Evolutionary conservation across 75 land plant species (phyloP), one percentile per base, ranked within the genome.

Genomic region (Picea glauca): DNA sequence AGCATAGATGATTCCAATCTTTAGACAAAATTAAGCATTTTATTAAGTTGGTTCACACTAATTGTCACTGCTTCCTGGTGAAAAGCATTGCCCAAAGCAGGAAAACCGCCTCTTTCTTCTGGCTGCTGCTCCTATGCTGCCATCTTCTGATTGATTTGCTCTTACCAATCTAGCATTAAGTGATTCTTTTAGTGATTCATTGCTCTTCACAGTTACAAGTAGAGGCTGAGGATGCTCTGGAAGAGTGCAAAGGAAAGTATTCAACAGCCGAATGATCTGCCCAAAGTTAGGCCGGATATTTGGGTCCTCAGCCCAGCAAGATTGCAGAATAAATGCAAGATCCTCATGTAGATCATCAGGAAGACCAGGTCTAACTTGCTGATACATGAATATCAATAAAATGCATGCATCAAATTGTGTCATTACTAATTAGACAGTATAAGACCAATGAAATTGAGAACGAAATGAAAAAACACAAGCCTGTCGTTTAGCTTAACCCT

Each of bases 251-350:
- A 89, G 89, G 78, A 94, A 94, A 6, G 89, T 83, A 72, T 87
- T 89, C 65, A 96, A 87, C 97, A 96, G 86, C 65, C 98, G 83
- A 13, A 92, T 85, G 23, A 96, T 91, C 84, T 94, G 94, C 58
- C 78, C 88, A 78, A 96, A 96, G 82, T 86, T 85, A 15, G 98
- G 98, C 35, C 98, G 81, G 68, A 84, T 75, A 62, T 90, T 90
- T 33, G 98, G 94, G 76, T 94, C 98, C 82, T 96, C 98, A 31
- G 91, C 94, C 98, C 98, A 96, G 82, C 98, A 94, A 60, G 97
- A 92, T 73, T 90, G 94, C 67, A 96, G 59, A 50, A 94, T 90
- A 60, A 90, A 90, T 35, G 90, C 93, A 12, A 96, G 91, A 58
- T 94, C 98, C 58, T 90, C 78, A 4, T 90, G 88, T 1, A 84